These are phyloP conservation scores for Silene uniflora DNA, from an alignment of 148 eudicot species.

Conservation along the genomic window DNA sequence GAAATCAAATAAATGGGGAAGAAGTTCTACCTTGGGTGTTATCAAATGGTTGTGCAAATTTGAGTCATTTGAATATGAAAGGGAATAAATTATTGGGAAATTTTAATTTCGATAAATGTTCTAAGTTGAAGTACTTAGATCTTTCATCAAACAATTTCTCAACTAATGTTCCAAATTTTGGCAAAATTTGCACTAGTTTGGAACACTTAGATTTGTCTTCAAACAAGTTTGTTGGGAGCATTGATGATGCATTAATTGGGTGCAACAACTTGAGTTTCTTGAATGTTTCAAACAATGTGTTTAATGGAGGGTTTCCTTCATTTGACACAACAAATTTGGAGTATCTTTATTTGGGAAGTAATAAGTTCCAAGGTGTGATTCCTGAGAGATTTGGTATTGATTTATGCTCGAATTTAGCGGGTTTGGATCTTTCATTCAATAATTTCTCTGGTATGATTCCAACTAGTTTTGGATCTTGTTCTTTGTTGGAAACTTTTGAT, in stretches of 20 bases:
- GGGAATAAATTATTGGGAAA: slow-evolving; percentile 55
- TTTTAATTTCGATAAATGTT: slow-evolving; percentile 39
- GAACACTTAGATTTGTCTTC: slow-evolving; percentile 63
- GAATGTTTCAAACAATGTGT: slow-evolving; percentile 48
- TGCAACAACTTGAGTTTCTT: slow-evolving; percentile 42
- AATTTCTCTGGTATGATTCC: slow-evolving; percentile 70
- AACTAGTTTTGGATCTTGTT: slow-evolving; percentile 51
- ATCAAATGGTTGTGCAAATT: slow-evolving; percentile 36
- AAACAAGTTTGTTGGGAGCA: slow-evolving; percentile 51
- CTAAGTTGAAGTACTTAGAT: slow-evolving; percentile 47
- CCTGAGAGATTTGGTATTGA: slow-evolving; percentile 38
- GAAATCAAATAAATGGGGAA: slow-evolving; percentile 46
- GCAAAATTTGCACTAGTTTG: slow-evolving; percentile 32
- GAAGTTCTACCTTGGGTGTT: slow-evolving; percentile 54
- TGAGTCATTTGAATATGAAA: slow-evolving; percentile 45
- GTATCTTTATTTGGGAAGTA: slow-evolving; percentile 43
- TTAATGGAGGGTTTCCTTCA: slow-evolving; percentile 41
- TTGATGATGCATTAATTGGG: slow-evolving; percentile 27
- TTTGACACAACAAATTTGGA: slow-evolving; percentile 34
- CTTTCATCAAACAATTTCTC: slow-evolving; percentile 67
- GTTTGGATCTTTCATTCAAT: slow-evolving; percentile 62
- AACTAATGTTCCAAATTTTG: slow-evolving; percentile 38
- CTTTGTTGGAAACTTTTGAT: slow-evolving; percentile 44
- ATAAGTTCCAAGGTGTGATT: slow-evolving; percentile 41
- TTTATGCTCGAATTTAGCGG: slow-evolving; percentile 45